These are phyloP conservation scores for Boletellus sp. DNA, from an alignment of 768 basidiomycete species.

Conservation along the genomic window DNA sequence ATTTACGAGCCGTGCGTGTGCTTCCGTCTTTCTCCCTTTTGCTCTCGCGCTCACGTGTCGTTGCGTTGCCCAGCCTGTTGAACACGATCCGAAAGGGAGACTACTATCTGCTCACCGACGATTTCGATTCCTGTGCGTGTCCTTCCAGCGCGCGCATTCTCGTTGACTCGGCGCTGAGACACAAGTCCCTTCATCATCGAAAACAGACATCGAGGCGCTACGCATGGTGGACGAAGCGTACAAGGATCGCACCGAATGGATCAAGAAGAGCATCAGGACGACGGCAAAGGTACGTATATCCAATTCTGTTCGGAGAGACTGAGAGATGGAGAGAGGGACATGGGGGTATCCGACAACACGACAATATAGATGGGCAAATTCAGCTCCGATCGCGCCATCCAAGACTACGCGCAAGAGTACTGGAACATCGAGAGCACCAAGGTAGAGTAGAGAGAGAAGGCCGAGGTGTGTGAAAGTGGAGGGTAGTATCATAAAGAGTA, in stretches of 20 bases:
- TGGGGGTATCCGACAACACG: conserved; percentile 32
- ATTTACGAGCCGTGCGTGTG: conserved; percentile 80
- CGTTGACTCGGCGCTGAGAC: not conserved
- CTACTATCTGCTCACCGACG: conserved; percentile 82
- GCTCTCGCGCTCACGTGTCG: conserved; percentile 12
- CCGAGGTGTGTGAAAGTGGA: not conserved
- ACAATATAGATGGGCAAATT: conserved; percentile 85
- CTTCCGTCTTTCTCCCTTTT: conserved; percentile 2
- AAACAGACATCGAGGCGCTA: conserved; percentile 73
- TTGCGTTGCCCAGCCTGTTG: conserved; percentile 48
- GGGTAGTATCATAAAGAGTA: conserved; percentile 12
- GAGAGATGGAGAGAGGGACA: too few species aligned
- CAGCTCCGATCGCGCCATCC: conserved; percentile 90
- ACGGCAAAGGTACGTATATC: conserved; percentile 68
- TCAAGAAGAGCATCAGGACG: conserved; percentile 84
- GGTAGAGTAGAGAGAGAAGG: conserved; percentile 23
- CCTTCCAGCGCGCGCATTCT: not conserved
- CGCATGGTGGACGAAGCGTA: conserved; percentile 88
- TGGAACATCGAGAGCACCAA: conserved; percentile 66
- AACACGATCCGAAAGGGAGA: conserved; percentile 76
- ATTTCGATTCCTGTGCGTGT: conserved; percentile 85
- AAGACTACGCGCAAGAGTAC: conserved; percentile 86
- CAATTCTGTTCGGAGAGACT: conserved; percentile 31
- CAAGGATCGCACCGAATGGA: conserved; percentile 80
- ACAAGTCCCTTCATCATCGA: not conserved